These are phyloP conservation scores for Schwanniomyces occidentalis DNA, from an alignment of 805 yeast genomes.

Conservation along the genomic window DNA sequence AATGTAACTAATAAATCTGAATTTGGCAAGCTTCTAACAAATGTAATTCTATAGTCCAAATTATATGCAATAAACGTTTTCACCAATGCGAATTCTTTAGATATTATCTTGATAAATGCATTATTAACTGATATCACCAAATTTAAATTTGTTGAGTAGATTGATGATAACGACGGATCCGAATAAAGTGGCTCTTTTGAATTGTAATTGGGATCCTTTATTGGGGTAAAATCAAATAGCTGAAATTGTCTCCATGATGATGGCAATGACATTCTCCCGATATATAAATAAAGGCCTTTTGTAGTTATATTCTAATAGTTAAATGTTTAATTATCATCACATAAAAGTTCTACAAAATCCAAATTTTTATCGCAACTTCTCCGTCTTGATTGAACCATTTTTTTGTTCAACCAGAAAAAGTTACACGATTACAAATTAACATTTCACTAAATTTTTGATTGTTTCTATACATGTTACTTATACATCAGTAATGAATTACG, in stretches of 20 bases:
- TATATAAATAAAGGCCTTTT: neutral
- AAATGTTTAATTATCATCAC: neutral
- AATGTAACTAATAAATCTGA: constrained; percentile 64
- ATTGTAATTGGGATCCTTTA: constrained; percentile 76
- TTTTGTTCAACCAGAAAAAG: too few species aligned
- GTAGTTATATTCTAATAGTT: neutral
- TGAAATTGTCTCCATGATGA: constrained; percentile 76
- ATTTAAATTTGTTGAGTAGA: constrained; percentile 55
- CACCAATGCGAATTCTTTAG: constrained; percentile 46
- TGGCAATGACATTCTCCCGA: constrained; percentile 7
- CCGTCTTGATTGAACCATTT: too few species aligned
- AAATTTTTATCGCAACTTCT: too few species aligned
- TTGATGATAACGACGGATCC: constrained; percentile 68
- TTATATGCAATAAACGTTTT: constrained; percentile 65
- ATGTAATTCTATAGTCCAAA: constrained; percentile 61
- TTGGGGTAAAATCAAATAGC: constrained; percentile 80
- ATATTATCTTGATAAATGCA: constrained; percentile 57
- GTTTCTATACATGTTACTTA: neutral
- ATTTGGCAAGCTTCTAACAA: constrained; percentile 48
- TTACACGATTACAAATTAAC: too few species aligned
- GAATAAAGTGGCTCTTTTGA: constrained; percentile 69
- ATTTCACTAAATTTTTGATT: too few species aligned
- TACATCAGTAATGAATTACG: constrained; percentile 36
- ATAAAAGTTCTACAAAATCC: constrained; percentile 1
- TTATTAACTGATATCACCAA: constrained; percentile 61